Conservation (phyloP, 257 asterid genomes). For the Phtheirospermum japonicum region DNA sequence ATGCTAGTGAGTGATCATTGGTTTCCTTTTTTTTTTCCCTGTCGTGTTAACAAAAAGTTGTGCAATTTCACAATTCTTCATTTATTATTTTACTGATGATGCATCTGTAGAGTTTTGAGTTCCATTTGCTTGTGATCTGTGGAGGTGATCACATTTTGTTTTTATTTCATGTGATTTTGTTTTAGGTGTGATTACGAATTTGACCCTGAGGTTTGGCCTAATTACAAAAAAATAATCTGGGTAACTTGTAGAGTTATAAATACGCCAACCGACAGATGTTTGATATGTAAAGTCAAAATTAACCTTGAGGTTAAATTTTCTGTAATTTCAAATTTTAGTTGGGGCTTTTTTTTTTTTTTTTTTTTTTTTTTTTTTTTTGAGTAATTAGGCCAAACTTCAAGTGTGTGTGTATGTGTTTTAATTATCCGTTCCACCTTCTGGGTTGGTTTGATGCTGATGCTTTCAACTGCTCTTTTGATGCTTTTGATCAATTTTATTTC, state of each 20-base stretch:
- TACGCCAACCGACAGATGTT: too few species aligned
- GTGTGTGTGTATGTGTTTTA: too few species aligned
- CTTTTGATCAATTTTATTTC: neutral
- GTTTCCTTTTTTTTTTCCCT: constrained; percentile 1
- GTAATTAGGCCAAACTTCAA: too few species aligned
- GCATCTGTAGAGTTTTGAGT: constrained; percentile 12
- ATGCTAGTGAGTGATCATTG: constrained; percentile 33
- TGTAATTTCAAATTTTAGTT: too few species aligned
- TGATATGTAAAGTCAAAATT: too few species aligned
- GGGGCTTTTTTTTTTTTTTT: too few species aligned
- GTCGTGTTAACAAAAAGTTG: constrained; percentile 17
- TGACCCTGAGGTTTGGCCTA: neutral
- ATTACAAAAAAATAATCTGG: neutral
- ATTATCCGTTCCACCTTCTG: neutral
- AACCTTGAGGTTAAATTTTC: too few species aligned
- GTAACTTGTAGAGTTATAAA: neutral
- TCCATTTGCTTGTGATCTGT: constrained; percentile 14
- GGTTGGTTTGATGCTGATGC: constrained; percentile 6
- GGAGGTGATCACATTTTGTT: neutral
- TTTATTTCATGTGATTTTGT: neutral
- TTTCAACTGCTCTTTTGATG: neutral
- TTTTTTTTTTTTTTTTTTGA: neutral
- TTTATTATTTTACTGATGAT: constrained; percentile 10
- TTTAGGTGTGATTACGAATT: neutral
- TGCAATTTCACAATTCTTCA: constrained; percentile 26